Base-by-base conservation (phyloP, 495 filamentous ascomycete genomes). In the Hypomontagnella submonticulosa region DNA sequence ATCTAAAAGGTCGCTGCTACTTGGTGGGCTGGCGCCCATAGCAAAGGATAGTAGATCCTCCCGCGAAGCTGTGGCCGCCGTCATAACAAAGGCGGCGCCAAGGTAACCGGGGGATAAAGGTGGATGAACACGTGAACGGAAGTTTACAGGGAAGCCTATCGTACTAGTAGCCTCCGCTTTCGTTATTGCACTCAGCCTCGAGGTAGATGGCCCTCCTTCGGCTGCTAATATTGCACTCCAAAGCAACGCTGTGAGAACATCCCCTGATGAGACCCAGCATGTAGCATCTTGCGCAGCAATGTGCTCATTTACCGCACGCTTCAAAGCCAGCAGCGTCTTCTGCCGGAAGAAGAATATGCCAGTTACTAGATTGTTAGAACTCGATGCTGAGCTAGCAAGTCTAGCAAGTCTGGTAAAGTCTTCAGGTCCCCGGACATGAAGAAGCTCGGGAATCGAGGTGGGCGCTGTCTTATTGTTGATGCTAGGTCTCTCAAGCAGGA, bases 81-180 rank as follows among this genome's bases (percentile, higher is more conserved):
- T 52, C 70, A 75, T 71, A n/a, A 59, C 40, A 19, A 75, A 75
- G 1, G 72, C 70, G 10, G 70, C 61, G 6, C 72, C 72, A 23
- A 75, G 59, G 20, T 73, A 75, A 38, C 65, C 37, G 1, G 49
- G 37, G 8, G 65, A 58, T 6, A 75, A 51, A 8, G 61, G 61
- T 37, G 67, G 58, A 15, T 42, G 33, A 3, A 63, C 34, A 12
- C 51, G 53, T 11, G 47, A 59, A 15, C 70, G 72, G 51, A 69
- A 71, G n/a, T 75, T 70, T 42, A 71, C 72, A 15, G 72, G 70
- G n/a, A 71, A 47, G 11, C 70, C 65, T 41, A 75, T 64, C 9
- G 65, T 71, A 13, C 19, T 60, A 7, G 15, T 58, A 34, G 11
- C 33, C 41, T 42, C 15, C 1, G 13, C 9, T 0, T 33, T 5